These are phyloP conservation scores for Pleurotus giganteus DNA, from an alignment of 768 basidiomycete species.

Conservation along the genomic window DNA sequence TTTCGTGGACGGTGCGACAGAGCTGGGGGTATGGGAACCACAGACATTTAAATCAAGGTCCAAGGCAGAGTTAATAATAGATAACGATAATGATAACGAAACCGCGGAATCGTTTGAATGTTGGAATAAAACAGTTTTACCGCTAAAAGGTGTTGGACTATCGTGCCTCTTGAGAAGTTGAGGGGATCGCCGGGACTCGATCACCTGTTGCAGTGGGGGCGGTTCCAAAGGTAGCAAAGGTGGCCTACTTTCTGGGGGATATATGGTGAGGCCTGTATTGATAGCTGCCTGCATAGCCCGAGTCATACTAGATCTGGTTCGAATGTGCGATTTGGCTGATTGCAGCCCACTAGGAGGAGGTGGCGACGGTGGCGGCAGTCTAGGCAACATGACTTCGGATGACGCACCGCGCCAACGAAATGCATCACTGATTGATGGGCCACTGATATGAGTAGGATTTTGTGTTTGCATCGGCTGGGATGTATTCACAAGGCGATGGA, in stretches of 20 bases:
- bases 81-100: conserved; percentile 1
- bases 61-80: not conserved
- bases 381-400: not conserved
- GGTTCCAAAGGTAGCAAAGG: not conserved
- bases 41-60: not conserved
- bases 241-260: not conserved
- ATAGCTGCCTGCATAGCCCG: conserved; percentile 15
- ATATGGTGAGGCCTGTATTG: conserved; percentile 6
- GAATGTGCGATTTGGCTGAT: not conserved
- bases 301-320: conserved; percentile 8
- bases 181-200: not conserved
- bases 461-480: conserved; percentile 18
- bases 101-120: conserved; percentile 1
- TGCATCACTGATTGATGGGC: conserved; percentile 1
- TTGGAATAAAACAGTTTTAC: not conserved
- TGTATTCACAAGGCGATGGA: conserved; percentile 37
- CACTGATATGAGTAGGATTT: conserved; percentile 15
- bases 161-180: too few relatives aligned
- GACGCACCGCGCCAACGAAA: not conserved
- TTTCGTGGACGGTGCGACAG: not conserved
- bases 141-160: too few relatives aligned
- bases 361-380: not conserved
- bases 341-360: not conserved
- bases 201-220: not conserved
- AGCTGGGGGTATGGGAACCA: not conserved